Evolutionary conservation across 306 rosid genomes (phyloP), one percentile per base, ranked within the genome.

Genomic region (Crataegus laevigata): DNA sequence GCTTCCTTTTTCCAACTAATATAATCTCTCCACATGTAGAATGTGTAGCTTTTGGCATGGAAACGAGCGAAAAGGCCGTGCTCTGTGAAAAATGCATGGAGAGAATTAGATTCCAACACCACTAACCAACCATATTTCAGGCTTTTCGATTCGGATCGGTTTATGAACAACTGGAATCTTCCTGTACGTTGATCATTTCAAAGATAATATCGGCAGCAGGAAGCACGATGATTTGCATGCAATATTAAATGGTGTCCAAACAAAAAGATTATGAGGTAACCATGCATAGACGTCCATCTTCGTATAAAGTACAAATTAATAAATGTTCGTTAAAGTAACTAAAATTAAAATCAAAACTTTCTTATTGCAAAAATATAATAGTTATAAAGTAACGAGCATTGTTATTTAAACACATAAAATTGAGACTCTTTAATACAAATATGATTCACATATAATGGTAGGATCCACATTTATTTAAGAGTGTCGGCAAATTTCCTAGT

Each of bases 1-100:
- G 61, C 83, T 77, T 69, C 43, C 78, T 87, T 86, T 87, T 85
- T 82, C 82, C 80, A 74, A 85, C 78, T 67, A 80, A 47, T 47
- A 47, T 47, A 47, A 47, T 47, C 54, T 47, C 21, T 47, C 54
- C 54, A 47, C 21, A 15, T 67, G 74, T 70, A 84, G 85, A 61
- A 67, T 36, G 13, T 59, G 13, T 11, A 30, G 69, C 87, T 87
- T 87, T 83, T 76, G 69, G 32, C 86, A 77, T 86, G 63, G 75
- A 88, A 88, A 80, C 81, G 77, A 84, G 82, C 76, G 84, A 72
- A 75, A 82, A 84, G 77, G 77, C 63, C 55, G 17, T 24, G 78
- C 69, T 69, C 61, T 55, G 60, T 54, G 60, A 55, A 55, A 55
- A 55, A 1, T 55, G 14, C 43, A 50, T 71, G 65, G 75, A 81